Percentiles rank a stretch among this genome's conserved stretches.
Conservation (phyloP, 352 stramenopile species). For the Phytopythium chamaehyphon region DNA sequence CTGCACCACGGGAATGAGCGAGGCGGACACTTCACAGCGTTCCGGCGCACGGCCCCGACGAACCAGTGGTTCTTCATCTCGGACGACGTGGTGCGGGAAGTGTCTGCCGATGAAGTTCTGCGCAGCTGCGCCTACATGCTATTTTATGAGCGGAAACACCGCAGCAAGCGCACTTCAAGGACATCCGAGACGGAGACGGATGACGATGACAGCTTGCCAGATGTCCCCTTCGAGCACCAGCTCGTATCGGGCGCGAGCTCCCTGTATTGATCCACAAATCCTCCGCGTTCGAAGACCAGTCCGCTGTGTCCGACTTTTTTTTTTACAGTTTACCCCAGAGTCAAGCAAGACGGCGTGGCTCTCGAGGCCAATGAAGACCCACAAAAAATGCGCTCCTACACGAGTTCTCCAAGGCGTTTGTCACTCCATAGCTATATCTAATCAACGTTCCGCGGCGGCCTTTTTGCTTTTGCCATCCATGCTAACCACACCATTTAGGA, state of each 20-base stretch:
- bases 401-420: background rate
- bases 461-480: background rate
- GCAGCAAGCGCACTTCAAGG: slow-evolving; percentile 27
- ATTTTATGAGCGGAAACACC: slow-evolving; percentile 84
- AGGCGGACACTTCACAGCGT: slow-evolving; percentile 84
- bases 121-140: slow-evolving; percentile 85
- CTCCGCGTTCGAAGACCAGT: too few relatives aligned
- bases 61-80: slow-evolving; percentile 86
- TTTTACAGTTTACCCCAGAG: too few relatives aligned
- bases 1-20: slow-evolving; percentile 86
- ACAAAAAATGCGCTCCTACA: too few relatives aligned
- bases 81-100: slow-evolving; percentile 70
- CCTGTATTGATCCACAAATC: slow-evolving; percentile 10
- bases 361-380: too few relatives aligned
- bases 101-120: slow-evolving; percentile 54
- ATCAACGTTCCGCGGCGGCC: background rate
- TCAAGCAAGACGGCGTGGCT: too few relatives aligned
- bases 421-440: slow-evolving; percentile 2
- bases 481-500: too few relatives aligned
- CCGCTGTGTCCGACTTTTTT: too few relatives aligned
- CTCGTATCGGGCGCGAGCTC: slow-evolving; percentile 20
- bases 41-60: slow-evolving; percentile 42
- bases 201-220: slow-evolving; percentile 41
- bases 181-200: slow-evolving; percentile 32
- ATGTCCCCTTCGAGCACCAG: slow-evolving; percentile 44